These are phyloP conservation scores for Clarireedia hainanense DNA, from an alignment of 2,329 filamentous ascomycete species.

Conservation along the genomic window DNA sequence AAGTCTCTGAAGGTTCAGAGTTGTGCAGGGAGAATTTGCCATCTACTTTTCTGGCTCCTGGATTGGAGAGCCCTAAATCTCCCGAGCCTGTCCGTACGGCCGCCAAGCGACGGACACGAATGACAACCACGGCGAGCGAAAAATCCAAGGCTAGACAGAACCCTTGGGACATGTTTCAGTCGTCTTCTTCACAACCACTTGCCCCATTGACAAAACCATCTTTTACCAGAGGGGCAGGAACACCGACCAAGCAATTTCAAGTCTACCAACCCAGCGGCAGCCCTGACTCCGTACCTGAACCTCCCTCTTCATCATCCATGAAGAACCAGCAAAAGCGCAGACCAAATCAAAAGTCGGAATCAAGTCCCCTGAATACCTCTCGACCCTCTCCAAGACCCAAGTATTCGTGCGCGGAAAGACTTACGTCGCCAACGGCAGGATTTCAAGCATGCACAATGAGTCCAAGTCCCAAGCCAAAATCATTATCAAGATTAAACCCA, in stretches of 20 bases:
- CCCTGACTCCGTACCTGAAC: background rate
- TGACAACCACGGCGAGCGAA: background rate
- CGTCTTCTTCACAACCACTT: background rate
- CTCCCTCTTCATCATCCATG: background rate
- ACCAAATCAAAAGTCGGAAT: background rate
- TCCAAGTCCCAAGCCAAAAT: background rate
- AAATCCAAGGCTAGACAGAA: background rate
- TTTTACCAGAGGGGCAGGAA: background rate
- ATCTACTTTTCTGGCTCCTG: constrained; percentile 11
- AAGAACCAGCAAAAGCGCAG: background rate
- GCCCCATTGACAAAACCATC: constrained; percentile 2
- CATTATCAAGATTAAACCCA: background rate
- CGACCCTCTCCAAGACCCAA: background rate
- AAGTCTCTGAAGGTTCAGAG: background rate
- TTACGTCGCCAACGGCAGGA: background rate
- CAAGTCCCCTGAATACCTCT: background rate
- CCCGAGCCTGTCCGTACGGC: background rate
- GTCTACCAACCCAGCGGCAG: background rate
- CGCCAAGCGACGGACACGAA: constrained; percentile 1
- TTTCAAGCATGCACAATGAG: background rate
- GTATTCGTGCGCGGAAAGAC: background rate
- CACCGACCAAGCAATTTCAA: background rate
- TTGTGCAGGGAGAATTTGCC: constrained; percentile 9
- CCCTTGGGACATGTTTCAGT: constrained; percentile 5
- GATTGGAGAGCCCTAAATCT: background rate